phyloP scores from a whole-genome alignment of 83 land plant genomes.

The Isoetes engelmannii region DNA sequence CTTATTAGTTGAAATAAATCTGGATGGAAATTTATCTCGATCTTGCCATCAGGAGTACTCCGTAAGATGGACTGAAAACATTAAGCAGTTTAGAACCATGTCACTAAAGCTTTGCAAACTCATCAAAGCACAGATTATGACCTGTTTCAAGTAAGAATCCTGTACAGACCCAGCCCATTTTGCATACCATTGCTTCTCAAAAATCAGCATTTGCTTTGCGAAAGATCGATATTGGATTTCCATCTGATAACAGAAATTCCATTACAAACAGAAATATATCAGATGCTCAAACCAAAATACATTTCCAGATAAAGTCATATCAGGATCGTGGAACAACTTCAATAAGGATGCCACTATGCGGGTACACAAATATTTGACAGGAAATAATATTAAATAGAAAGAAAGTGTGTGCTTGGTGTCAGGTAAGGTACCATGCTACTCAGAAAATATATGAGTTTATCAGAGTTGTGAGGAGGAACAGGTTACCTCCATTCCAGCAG shows the following conservation, averaged over 20 bases:
- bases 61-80: slow-evolving; percentile 22
- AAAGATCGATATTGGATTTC: slow-evolving; percentile 29
- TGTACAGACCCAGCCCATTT: slow-evolving; percentile 38
- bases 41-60: slow-evolving; percentile 18
- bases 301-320: too few relatives aligned
- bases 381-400: too few relatives aligned
- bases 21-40: slow-evolving; percentile 23
- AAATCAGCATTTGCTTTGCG: slow-evolving; percentile 37
- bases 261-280: too few relatives aligned
- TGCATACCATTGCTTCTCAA: slow-evolving; percentile 29
- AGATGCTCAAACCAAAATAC: too few relatives aligned
- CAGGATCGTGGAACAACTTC: too few relatives aligned
- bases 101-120: neutral
- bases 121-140: neutral
- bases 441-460: too few relatives aligned
- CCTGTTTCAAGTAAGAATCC: slow-evolving; percentile 32
- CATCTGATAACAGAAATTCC: slow-evolving; percentile 25
- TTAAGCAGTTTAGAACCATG: neutral
- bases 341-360: too few relatives aligned
- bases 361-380: too few relatives aligned
- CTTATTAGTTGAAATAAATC: slow-evolving; percentile 29
- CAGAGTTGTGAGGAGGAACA: too few relatives aligned
- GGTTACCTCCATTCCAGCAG: slow-evolving; percentile 31
- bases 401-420: too few relatives aligned
- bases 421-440: too few relatives aligned